These are phyloP conservation scores for Pugionium dolabratum DNA, from an alignment of 345 rosid genomes.

Conservation along the genomic window DNA sequence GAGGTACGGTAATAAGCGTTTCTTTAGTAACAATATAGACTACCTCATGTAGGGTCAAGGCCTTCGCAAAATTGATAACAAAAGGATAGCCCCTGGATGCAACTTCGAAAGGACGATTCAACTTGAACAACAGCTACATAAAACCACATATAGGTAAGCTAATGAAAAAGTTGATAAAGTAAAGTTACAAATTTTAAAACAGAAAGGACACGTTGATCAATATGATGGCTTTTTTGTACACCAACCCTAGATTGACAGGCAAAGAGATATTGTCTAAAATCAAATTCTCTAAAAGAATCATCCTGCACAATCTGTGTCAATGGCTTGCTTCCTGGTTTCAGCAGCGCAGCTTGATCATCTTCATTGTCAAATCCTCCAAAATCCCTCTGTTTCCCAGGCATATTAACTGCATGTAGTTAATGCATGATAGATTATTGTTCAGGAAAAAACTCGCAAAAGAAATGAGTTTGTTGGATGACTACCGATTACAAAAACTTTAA, in stretches of 20 bases:
- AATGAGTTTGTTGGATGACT: constrained; percentile 21
- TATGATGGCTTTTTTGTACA: constrained; percentile 34
- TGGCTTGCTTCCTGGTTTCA: constrained; percentile 70
- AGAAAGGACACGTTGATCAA: constrained; percentile 26
- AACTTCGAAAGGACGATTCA: constrained; percentile 91
- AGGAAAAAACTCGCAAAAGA: neutral
- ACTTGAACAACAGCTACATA: constrained; percentile 79
- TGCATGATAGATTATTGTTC: constrained; percentile 6
- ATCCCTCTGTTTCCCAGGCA: constrained; percentile 72
- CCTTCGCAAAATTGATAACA: constrained; percentile 76
- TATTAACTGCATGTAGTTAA: constrained; percentile 58
- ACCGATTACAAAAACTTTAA: constrained; percentile 13
- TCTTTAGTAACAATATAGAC: neutral
- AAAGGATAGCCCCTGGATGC: constrained; percentile 89
- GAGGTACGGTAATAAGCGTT: constrained; percentile 13
- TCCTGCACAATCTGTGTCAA: constrained; percentile 84
- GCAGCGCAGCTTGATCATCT: constrained; percentile 88
- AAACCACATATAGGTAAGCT: constrained; percentile 23
- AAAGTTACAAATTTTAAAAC: constrained; percentile 23
- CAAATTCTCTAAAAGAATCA: constrained; percentile 91
- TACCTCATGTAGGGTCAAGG: constrained; percentile 81
- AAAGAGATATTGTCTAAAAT: constrained; percentile 91
- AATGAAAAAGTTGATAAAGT: constrained; percentile 11
- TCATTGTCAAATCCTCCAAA: constrained; percentile 87
- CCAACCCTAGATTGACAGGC: constrained; percentile 88